Percentiles rank a stretch among this genome's conserved stretches.
phyloP scores from a whole-genome alignment of 2,329 filamentous ascomycete genomes.

The Atkinsonella hypoxylon region DNA sequence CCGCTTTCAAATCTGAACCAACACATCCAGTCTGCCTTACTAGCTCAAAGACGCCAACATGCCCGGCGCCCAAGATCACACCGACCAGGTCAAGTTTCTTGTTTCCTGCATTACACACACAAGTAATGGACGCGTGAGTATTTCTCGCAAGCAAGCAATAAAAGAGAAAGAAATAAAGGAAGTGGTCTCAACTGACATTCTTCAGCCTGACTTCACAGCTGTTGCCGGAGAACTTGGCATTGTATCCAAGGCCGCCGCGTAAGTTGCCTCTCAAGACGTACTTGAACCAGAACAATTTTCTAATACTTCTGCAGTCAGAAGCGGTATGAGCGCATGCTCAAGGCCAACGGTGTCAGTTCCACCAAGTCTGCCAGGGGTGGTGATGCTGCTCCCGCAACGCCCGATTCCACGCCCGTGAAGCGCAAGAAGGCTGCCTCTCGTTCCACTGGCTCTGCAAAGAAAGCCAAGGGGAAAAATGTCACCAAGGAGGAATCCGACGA shows the following conservation, averaged over 20 bases:
- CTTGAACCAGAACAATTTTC: not conserved
- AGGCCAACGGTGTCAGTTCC: constrained; percentile 36
- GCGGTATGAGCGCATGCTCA: constrained; percentile 55
- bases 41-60: constrained; percentile 6
- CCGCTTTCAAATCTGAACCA: not conserved
- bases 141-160: not conserved
- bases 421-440: constrained; percentile 18
- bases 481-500: constrained; percentile 18
- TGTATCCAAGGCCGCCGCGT: constrained; percentile 57
- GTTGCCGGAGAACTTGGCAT: constrained; percentile 55
- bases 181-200: not conserved
- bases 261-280: constrained; percentile 25
- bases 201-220: constrained; percentile 50
- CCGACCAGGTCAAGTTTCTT: constrained; percentile 52
- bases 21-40: not conserved
- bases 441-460: constrained; percentile 14
- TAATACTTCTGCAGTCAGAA: constrained; percentile 39
- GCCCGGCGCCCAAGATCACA: constrained; percentile 26
- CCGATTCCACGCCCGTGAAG: constrained; percentile 15
- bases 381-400: constrained; percentile 3
- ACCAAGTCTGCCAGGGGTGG: constrained; percentile 7
- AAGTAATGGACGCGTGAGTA: constrained; percentile 44
- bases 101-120: constrained; percentile 53
- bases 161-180: too few relatives aligned
- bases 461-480: constrained; percentile 12